Evolutionary conservation across 2,329 filamentous ascomycete species (phyloP), one percentile per base, ranked within the genome.

Genomic region (Cladophialophora carrionii): DNA sequence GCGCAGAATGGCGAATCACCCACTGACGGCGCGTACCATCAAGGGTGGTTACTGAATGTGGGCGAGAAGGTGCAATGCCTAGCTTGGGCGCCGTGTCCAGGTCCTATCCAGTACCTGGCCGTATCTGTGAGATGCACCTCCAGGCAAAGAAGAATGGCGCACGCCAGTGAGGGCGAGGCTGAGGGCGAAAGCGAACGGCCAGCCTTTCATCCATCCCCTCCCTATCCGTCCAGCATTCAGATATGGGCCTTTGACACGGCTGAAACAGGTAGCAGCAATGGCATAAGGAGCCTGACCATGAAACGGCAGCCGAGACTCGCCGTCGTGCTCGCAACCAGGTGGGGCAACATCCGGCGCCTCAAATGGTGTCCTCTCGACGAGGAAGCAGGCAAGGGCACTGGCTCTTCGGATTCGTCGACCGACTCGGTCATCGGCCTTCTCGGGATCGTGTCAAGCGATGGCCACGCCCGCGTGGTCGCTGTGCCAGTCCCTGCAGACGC

Each of bases 381-480:
- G 24, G 41, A 34, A 7, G 20, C 7, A 2, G 22, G 52, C 14
- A 26, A n/a, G 9, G 37, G 22, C 26, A 29, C 3, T 29, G 6
- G 26, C 3, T 6, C 26, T 20, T 68, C 74, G 1, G 70, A 75
- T 12, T 73, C 78, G 75, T 26, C 6, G 24, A 64, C 74, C 52
- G 71, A 73, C 26, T 70, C 65, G 14, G 71, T 68, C 32, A 73
- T 87, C 41, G 85, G 85, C 0, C 74, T 87, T 6, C 76, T 88
- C 26, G 85, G 84, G 4, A 80, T 80, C 10, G 74, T 88, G 1
- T 87, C 83, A 78, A 80, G 78, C n/a, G 87, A 89, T 72, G 86
- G 86, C 4, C 78, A 74, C 54, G 74, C 85, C 4, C 78, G 84
- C 63, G 78, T 88, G 4, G 72, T 88, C 37, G 81, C 86, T 70